Evolutionary conservation across 192 early-diverging fungal species (phyloP).

Genomic region (Lobosporangium transversale): DNA sequence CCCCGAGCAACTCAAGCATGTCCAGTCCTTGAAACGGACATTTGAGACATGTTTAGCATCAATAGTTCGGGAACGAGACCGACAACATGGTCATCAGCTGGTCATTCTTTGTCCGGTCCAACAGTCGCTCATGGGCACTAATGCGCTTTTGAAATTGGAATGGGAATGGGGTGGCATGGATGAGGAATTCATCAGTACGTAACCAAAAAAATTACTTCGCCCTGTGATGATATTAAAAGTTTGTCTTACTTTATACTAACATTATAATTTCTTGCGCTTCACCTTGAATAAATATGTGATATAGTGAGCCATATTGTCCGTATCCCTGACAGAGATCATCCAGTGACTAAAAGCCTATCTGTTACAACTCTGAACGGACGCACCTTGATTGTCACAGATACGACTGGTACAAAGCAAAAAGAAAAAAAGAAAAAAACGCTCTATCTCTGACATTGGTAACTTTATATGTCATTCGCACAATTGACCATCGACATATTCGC

Average conservation of each 20-base stretch:
- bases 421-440: too few species aligned
- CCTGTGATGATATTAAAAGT: too few species aligned
- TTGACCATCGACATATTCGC: too few species aligned
- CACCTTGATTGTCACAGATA: constrained; percentile 42
- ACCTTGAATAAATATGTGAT: too few species aligned
- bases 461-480: too few species aligned
- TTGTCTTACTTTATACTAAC: too few species aligned
- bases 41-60: constrained; percentile 18
- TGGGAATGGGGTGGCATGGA: constrained; percentile 54
- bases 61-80: constrained; percentile 29
- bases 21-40: constrained; percentile 27
- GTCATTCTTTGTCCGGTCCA: constrained; percentile 45
- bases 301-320: constrained; percentile 42
- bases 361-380: constrained; percentile 36
- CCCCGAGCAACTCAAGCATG: constrained; percentile 33
- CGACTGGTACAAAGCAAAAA: constrained; percentile 47
- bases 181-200: constrained; percentile 47
- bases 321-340: constrained; percentile 36
- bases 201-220: too few species aligned
- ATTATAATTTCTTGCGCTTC: too few species aligned
- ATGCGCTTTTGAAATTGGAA: constrained; percentile 26
- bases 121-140: constrained; percentile 28
- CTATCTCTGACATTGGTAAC: too few species aligned
- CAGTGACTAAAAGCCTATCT: constrained; percentile 16
- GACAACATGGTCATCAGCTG: constrained; percentile 7